Evolutionary conservation across 2,329 filamentous ascomycete genomes (phyloP).

Genomic region (Aspergillus sp.): DNA sequence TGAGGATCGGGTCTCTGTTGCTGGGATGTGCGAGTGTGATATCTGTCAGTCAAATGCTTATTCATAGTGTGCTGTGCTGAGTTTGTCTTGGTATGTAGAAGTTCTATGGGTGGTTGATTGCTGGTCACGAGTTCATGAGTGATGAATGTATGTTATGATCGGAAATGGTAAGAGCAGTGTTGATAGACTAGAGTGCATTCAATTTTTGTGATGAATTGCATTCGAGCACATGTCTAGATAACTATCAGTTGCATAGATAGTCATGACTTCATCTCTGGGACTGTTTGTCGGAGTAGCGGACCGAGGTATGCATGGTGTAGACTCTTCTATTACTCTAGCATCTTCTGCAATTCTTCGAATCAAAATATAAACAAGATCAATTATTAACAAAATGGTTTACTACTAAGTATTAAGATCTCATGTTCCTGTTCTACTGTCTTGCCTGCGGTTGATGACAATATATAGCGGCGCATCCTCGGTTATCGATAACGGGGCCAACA

Average conservation of each 20-base stretch:
- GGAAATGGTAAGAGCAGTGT: no score
- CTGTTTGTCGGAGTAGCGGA: no score
- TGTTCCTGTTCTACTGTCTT: no score
- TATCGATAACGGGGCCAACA: slow-evolving; percentile 14
- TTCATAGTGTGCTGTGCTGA: neutral
- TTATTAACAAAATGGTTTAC: no score
- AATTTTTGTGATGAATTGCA: neutral
- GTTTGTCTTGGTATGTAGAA: no score
- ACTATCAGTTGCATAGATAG: neutral
- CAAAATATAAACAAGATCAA: no score
- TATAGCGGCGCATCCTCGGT: slow-evolving; percentile 7
- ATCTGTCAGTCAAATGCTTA: neutral
- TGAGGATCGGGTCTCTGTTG: neutral
- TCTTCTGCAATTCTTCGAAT: no score
- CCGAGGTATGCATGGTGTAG: no score
- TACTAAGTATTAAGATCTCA: no score
- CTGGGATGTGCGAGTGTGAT: neutral
- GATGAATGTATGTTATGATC: neutral
- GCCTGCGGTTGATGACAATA: neutral
- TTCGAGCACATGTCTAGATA: neutral
- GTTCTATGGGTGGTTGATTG: neutral
- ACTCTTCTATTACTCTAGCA: no score
- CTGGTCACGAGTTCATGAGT: neutral
- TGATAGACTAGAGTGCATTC: neutral
- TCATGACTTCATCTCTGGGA: neutral